A percentile compares a stretch with the other conserved stretches of the same genome.
These are phyloP conservation scores for Sanghuangporus weigelae DNA, from an alignment of 1,284 basidiomycete genomes.

Conservation along the genomic window DNA sequence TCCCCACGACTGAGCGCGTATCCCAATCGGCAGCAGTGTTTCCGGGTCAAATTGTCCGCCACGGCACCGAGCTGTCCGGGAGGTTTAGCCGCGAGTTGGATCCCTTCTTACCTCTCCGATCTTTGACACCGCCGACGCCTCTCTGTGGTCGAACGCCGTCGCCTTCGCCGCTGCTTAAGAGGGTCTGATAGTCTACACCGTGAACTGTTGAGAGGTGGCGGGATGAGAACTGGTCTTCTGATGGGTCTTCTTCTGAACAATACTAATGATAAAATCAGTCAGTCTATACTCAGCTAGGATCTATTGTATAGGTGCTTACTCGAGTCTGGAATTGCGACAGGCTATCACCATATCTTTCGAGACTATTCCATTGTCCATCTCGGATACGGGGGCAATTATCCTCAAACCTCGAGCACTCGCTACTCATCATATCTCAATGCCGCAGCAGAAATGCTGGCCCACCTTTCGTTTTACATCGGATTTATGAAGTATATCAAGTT, in stretches of 20 bases:
- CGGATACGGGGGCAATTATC: conserved; percentile 13
- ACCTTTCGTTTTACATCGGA: conserved; percentile 19
- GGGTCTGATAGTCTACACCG: too few relatives aligned
- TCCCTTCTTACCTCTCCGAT: too few relatives aligned
- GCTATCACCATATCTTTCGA: conserved; percentile 20
- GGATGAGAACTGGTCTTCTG: conserved; percentile 26
- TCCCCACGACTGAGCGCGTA: too few relatives aligned
- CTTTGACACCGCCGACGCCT: too few relatives aligned
- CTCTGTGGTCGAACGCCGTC: too few relatives aligned
- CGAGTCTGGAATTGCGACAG: neutral
- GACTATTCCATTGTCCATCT: neutral
- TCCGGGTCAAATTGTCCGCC: too few relatives aligned
- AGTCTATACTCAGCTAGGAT: neutral
- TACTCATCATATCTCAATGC: conserved; percentile 29
- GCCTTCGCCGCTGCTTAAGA: too few relatives aligned
- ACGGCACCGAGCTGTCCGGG: too few relatives aligned
- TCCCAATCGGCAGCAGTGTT: too few relatives aligned
- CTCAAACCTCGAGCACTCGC: conserved; percentile 27
- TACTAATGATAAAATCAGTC: conserved; percentile 31
- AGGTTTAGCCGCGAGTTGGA: too few relatives aligned
- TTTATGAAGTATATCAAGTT: conserved; percentile 25
- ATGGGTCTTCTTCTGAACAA: conserved; percentile 28
- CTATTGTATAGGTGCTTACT: neutral
- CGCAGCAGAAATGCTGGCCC: conserved; percentile 22
- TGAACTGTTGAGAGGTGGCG: conserved; percentile 24